phyloP scores from a whole-genome alignment of 495 filamentous ascomycete genomes.

The Pseudevernia furfuracea region DNA sequence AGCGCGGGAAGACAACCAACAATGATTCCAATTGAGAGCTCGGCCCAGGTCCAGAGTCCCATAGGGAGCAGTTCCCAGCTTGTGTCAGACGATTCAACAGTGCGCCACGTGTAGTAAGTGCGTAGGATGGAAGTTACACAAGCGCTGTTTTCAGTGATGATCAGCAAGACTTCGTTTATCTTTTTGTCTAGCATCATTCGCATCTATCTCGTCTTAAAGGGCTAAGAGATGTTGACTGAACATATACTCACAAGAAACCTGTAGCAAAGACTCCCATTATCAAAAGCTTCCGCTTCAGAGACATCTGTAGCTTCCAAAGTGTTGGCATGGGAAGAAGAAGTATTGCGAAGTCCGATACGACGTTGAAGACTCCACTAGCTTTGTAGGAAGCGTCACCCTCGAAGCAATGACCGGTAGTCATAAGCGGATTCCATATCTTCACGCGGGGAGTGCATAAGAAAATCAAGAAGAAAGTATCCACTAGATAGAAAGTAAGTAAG shows the following conservation, averaged over 20 bases:
- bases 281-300: background rate
- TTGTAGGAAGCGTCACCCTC: constrained; percentile 25
- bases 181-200: too few species aligned
- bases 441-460: background rate
- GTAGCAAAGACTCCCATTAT: constrained; percentile 6
- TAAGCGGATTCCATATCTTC: background rate
- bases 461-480: background rate
- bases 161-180: background rate
- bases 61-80: background rate
- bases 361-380: constrained; percentile 12
- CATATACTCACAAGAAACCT: constrained; percentile 5
- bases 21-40: constrained; percentile 5
- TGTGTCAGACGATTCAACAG: background rate
- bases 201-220: background rate
- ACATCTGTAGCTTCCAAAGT: constrained; percentile 4
- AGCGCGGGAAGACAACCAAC: constrained; percentile 8
- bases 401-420: constrained; percentile 29
- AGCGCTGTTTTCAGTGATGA: background rate
- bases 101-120: constrained; percentile 9
- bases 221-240: background rate
- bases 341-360: constrained; percentile 7
- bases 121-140: constrained; percentile 13
- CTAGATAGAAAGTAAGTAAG: background rate
- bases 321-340: constrained; percentile 5
- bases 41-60: constrained; percentile 7